These are phyloP conservation scores for Paramyrothecium sp. DNA, from an alignment of 2,329 filamentous ascomycete genomes.

Conservation along the genomic window DNA sequence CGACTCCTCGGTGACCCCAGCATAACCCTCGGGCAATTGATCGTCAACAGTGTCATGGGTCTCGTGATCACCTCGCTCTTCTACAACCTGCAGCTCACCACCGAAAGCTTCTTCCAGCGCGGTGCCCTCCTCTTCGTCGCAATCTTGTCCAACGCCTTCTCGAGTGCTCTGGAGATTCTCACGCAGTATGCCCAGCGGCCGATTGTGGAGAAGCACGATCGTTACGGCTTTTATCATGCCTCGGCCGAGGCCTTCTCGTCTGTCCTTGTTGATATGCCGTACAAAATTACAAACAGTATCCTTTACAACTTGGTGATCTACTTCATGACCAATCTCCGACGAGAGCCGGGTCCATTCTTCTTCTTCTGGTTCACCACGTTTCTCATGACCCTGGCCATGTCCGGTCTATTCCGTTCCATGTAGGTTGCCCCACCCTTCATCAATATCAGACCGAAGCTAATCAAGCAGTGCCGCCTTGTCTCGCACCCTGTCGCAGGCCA, in stretches of 20 bases:
- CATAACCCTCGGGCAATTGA: background rate
- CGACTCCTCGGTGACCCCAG: conserved; percentile 31
- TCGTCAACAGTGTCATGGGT: conserved; percentile 42
- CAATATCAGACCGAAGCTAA: conserved; percentile 4
- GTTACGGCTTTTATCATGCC: conserved; percentile 38
- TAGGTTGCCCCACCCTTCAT: conserved; percentile 7
- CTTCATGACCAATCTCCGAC: conserved; percentile 45
- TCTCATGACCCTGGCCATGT: conserved; percentile 59
- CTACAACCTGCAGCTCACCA: conserved; percentile 39
- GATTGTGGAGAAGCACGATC: conserved; percentile 37
- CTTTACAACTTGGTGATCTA: conserved; percentile 45
- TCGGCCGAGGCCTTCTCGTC: conserved; percentile 31
- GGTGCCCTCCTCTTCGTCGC: conserved; percentile 52
- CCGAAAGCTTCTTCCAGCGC: conserved; percentile 41
- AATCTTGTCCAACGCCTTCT: conserved; percentile 50
- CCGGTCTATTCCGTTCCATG: conserved; percentile 54
- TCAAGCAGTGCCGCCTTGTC: conserved; percentile 35
- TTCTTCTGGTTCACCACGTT: conserved; percentile 46
- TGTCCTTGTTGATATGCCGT: conserved; percentile 41
- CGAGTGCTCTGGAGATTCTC: conserved; percentile 33
- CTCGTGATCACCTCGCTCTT: conserved; percentile 52
- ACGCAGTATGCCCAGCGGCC: conserved; percentile 34
- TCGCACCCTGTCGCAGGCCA: conserved; percentile 49
- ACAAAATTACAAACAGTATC: conserved; percentile 37
- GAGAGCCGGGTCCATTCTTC: conserved; percentile 44